A percentile compares a stretch with the other conserved stretches of the same genome.
Evolutionary conservation across 2,329 filamentous ascomycete genomes (phyloP).

Genomic region (Graphilbum sp.): DNA sequence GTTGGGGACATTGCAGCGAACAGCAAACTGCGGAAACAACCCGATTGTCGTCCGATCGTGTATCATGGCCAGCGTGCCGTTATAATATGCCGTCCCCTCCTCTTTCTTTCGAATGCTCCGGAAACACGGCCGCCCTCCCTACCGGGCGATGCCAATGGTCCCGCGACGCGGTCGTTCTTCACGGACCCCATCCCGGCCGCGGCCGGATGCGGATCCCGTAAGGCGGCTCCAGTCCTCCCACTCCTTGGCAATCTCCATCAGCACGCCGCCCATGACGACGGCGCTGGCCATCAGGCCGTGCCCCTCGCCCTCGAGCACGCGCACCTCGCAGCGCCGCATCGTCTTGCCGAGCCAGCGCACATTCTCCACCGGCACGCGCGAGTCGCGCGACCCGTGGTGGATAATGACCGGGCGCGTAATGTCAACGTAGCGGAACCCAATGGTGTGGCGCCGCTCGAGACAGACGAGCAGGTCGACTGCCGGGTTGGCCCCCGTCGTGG

Average conservation of each 20-base stretch:
- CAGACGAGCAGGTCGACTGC: slow-evolving; percentile 88
- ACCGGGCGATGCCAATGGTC: slow-evolving; percentile 5
- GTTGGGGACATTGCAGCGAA: too few relatives aligned
- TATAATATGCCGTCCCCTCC: too few relatives aligned
- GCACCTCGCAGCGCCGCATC: slow-evolving; percentile 85
- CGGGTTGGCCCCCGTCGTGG: slow-evolving; percentile 81
- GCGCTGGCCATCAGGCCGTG: slow-evolving; percentile 95
- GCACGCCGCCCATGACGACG: slow-evolving; percentile 78
- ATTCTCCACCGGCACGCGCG: slow-evolving; percentile 85
- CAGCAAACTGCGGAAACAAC: too few relatives aligned
- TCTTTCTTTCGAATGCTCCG: too few relatives aligned
- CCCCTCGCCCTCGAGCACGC: slow-evolving; percentile 78
- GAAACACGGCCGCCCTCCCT: too few relatives aligned
- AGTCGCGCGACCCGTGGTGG: slow-evolving; percentile 83
- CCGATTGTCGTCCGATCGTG: too few relatives aligned
- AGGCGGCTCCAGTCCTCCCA: slow-evolving; percentile 76
- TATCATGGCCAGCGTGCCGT: too few relatives aligned
- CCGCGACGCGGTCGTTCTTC: slow-evolving; percentile 13
- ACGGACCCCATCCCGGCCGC: slow-evolving; percentile 5
- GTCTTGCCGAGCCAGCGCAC: slow-evolving; percentile 87
- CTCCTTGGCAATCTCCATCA: slow-evolving; percentile 86
- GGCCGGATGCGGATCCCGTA: slow-evolving; percentile 19
- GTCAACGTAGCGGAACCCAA: slow-evolving; percentile 94
- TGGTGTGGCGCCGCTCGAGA: slow-evolving; percentile 74
- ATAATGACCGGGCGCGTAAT: slow-evolving; percentile 85